Base-by-base conservation (phyloP, 768 basidiomycete species). In the Mycena metata region DNA sequence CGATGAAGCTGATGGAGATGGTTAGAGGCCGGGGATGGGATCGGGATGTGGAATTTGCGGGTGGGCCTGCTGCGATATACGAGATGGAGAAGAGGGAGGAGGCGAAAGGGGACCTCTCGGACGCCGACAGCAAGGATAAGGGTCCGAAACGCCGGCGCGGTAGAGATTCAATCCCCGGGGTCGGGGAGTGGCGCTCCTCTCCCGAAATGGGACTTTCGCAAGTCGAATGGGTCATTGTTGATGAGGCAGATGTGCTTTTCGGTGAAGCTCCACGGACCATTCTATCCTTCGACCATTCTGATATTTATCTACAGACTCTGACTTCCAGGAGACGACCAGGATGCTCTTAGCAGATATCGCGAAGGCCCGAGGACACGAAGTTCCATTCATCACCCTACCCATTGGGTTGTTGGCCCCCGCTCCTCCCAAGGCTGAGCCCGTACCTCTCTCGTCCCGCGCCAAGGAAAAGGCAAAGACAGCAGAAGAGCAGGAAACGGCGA, bases 241-340 rank as follows among this genome's bases (percentile, higher is more conserved):
- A 98, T 68, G 96, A 98, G 75, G 96, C 96, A 0, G 96, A 97
- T 76, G 89, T 98, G 55, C 82, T 96, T 15, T 91, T 97, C 60
- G 94, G 96, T 94, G 70, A 56, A 86, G 78, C 49, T n/a, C 19
- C 7, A 49, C 30, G 8, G 1, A 23, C 6, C 1, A 11, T n/a
- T 7, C 52, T 12, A 36, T 46, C n/a, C 17, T 51, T 36, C 39
- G 45, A 30, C 49, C 19, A 41, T 15, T 15, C 36, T 42, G 56
- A 30, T 12, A 42, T 12, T 43, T 60, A 49, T 66, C 17, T 33
- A 7, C 71, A 96, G 95, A 96, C 74, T 84, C 90, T 1, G 94
- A 96, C 77, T 97, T 97, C 77, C 84, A 90, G 67, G 88, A 90
- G 60, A 86, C 90, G 35, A 96, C 95, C 0, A 81, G 88, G 3